A percentile compares a stretch with the other conserved stretches of the same genome.
These are phyloP conservation scores for Gynandropsis gynandra DNA, from an alignment of 345 rosid species.

Conservation along the genomic window DNA sequence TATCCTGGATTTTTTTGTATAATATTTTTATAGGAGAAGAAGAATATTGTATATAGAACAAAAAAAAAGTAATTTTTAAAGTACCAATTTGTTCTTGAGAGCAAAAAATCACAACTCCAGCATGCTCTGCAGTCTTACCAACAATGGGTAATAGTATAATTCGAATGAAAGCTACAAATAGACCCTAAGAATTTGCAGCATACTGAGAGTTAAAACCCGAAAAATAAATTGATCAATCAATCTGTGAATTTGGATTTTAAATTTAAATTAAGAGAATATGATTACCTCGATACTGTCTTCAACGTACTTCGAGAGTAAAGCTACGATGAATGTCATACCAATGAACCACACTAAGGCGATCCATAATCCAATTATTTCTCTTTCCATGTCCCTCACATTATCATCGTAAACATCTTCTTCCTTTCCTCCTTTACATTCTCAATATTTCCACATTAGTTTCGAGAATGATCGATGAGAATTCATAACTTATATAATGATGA, in stretches of 20 bases:
- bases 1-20: too few relatives aligned
- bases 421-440: too few relatives aligned
- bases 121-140: slow-evolving; percentile 95
- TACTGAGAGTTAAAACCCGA: too few relatives aligned
- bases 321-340: slow-evolving; percentile 74
- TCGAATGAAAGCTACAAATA: slow-evolving; percentile 89
- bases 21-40: too few relatives aligned
- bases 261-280: too few relatives aligned
- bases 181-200: slow-evolving; percentile 80
- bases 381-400: slow-evolving; percentile 42
- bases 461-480: too few relatives aligned
- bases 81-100: slow-evolving; percentile 80
- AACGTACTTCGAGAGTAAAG: slow-evolving; percentile 84
- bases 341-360: slow-evolving; percentile 77
- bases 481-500: too few relatives aligned
- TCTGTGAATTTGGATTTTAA: too few relatives aligned
- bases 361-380: slow-evolving; percentile 75
- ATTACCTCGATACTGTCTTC: slow-evolving; percentile 91
- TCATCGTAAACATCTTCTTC: slow-evolving; percentile 46
- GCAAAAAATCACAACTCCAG: slow-evolving; percentile 89
- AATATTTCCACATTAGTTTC: too few relatives aligned
- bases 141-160: slow-evolving; percentile 86
- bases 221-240: too few relatives aligned
- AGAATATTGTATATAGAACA: too few relatives aligned
- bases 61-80: too few relatives aligned